Conservation (phyloP, 208 protist species). For the Tritrichomonas musculus region DNA sequence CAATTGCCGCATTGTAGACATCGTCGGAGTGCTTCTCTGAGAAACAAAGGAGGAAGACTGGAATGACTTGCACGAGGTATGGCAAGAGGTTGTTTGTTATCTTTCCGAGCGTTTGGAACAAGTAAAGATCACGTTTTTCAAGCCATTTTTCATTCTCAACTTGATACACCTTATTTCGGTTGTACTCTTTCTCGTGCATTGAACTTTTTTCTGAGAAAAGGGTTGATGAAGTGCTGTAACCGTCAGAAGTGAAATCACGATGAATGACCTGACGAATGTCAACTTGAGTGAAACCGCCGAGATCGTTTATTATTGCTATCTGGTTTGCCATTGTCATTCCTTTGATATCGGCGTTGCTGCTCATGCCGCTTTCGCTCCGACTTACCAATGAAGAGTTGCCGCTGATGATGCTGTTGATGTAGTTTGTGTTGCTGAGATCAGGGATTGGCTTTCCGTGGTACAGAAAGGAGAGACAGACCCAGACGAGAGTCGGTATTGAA, state of each 20-base stretch:
- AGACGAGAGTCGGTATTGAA: background rate
- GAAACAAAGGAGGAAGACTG: background rate
- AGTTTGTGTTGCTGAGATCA: background rate
- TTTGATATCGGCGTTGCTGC: background rate
- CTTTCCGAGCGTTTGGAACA: background rate
- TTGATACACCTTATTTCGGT: background rate
- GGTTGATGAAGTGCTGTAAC: too few species aligned
- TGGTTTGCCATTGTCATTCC: background rate
- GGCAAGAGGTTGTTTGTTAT: background rate
- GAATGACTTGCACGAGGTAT: background rate
- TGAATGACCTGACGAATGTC: background rate
- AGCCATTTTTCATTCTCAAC: constrained; percentile 20
- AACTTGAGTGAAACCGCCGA: too few species aligned
- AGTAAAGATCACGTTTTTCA: background rate
- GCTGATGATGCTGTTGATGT: background rate
- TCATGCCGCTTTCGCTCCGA: too few species aligned
- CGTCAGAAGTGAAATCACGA: background rate
- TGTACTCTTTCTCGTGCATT: background rate
- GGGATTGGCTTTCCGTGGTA: background rate
- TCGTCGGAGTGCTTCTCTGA: background rate
- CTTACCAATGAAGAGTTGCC: background rate
- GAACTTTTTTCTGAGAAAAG: too few species aligned
- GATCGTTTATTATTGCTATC: background rate
- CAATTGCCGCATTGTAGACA: background rate
- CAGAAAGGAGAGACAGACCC: background rate